Evolutionary conservation across 2,329 filamentous ascomycete genomes (phyloP).

Genomic region (Exophiala sp.): DNA sequence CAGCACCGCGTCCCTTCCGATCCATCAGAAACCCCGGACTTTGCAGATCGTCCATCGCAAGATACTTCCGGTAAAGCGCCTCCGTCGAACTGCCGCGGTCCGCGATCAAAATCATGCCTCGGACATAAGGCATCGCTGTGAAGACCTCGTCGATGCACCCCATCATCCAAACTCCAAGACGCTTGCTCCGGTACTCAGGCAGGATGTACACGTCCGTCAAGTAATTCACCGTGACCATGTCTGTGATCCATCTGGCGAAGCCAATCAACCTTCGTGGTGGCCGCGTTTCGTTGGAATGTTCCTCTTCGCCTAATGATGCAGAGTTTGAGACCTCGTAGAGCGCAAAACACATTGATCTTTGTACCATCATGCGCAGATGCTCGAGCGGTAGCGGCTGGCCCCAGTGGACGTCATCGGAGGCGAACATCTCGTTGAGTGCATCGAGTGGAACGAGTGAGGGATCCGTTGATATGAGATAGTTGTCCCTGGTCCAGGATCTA

Average conservation of each 20-base stretch:
- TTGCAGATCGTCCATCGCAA: conserved; percentile 26
- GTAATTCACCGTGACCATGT: conserved; percentile 66
- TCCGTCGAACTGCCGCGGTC: conserved; percentile 18
- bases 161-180: conserved; percentile 65
- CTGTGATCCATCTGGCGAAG: conserved; percentile 62
- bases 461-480: conserved; percentile 61
- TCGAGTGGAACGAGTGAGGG: conserved; percentile 52
- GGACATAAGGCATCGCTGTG: conserved; percentile 56
- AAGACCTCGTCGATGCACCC: conserved; percentile 56
- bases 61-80: conserved; percentile 28
- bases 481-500: conserved; percentile 30
- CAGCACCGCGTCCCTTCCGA: conserved; percentile 9
- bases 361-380: conserved; percentile 51
- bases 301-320: not conserved
- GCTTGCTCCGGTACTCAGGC: conserved; percentile 56
- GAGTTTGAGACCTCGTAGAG: conserved; percentile 43
- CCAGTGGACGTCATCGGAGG: conserved; percentile 61
- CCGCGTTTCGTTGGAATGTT: conserved; percentile 1
- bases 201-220: conserved; percentile 67
- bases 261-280: conserved; percentile 40
- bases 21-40: conserved; percentile 11
- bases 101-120: conserved; percentile 56
- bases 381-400: conserved; percentile 51
- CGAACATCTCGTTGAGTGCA: conserved; percentile 55
- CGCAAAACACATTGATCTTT: conserved; percentile 59